A percentile compares a stretch with the other conserved stretches of the same genome.
Evolutionary conservation across 805 yeast species (phyloP).

Genomic region (Spathaspora gorwiae): DNA sequence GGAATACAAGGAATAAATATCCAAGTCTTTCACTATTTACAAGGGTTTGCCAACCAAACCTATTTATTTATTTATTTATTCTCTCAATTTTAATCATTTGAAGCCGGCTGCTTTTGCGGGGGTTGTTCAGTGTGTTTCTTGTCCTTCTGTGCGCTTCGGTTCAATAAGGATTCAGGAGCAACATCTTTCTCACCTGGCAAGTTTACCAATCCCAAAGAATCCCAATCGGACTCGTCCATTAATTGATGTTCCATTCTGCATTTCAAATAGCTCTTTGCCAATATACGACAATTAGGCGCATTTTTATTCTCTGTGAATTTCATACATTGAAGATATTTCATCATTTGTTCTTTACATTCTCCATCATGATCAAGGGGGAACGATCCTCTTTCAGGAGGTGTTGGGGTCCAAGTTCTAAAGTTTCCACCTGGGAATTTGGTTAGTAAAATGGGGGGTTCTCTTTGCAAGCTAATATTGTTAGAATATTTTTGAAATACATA

Average conservation of each 20-base stretch:
- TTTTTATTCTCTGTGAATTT: slow-evolving; percentile 74
- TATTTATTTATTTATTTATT: too few relatives aligned
- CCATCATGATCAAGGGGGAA: slow-evolving; percentile 88
- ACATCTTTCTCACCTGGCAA: slow-evolving; percentile 30
- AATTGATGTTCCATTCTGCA: slow-evolving; percentile 81
- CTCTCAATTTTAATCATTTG: too few relatives aligned
- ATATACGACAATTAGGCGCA: slow-evolving; percentile 82
- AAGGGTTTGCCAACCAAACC: not conserved
- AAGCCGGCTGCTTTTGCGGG: not conserved
- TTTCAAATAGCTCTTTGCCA: slow-evolving; percentile 76
- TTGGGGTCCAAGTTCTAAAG: slow-evolving; percentile 54
- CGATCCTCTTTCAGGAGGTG: slow-evolving; percentile 95
- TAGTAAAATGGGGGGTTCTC: not conserved
- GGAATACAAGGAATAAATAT: too few relatives aligned
- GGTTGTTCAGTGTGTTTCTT: not conserved
- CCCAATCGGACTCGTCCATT: slow-evolving; percentile 42
- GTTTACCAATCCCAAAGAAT: slow-evolving; percentile 38
- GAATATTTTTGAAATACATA: slow-evolving; percentile 10
- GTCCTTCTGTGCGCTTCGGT: not conserved
- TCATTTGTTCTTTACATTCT: slow-evolving; percentile 78
- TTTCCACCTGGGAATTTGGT: slow-evolving; percentile 18
- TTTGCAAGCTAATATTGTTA: not conserved
- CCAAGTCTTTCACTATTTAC: too few relatives aligned
- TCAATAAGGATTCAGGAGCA: slow-evolving; percentile 5
- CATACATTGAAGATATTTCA: slow-evolving; percentile 71